Evolutionary conservation across 805 yeast genomes (phyloP), one percentile per base, ranked within the genome.

Genomic region (Candida incommunis): DNA sequence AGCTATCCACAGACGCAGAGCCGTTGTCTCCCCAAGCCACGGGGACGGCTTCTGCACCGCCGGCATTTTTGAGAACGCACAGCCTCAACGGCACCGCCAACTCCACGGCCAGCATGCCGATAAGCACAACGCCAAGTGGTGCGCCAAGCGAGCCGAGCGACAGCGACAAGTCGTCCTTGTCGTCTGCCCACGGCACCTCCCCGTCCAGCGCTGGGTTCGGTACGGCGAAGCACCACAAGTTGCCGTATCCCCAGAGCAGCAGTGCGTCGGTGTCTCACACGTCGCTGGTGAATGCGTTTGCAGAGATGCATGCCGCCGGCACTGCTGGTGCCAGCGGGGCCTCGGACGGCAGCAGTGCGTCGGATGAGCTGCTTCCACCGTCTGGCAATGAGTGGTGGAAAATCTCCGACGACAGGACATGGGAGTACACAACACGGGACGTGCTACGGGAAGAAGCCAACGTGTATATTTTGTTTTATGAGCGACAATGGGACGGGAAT

Each of bases 381-480:
- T 50, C 54, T 23, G 41, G 49, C 26, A 51, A 53, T 44, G 54
- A 51, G 18, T 65, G 70, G 67, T 90, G 97, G 97, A 71, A 83
- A 50, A 75, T 88, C 26, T 84, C 94, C 49, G 97, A 92, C 62
- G 68, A 82, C 2, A 67, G 65, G 24, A 76, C 83, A 3, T 63
- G 75, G 31, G 96, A 87, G 57, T 77, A 72, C 5, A 67, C 74
- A 11, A 57, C 65, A 2, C 61, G 65, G 0, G 76, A 78, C 15
- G 82, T 88, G 0, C 63, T 84, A 37, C 67, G 64, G 45, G 95
- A 86, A 54, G 75, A 75, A 24, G 68, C 75, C 23, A 85, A 82
- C n/a, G 95, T 77, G 1, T 90, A 90, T 61, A 74, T 90, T 82
- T 64, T 90, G 44, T 81, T 83, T 55, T 92, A 83, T 57, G 95